Conservation (phyloP, 768 basidiomycete genomes). For the Hericium alpestre region DNA sequence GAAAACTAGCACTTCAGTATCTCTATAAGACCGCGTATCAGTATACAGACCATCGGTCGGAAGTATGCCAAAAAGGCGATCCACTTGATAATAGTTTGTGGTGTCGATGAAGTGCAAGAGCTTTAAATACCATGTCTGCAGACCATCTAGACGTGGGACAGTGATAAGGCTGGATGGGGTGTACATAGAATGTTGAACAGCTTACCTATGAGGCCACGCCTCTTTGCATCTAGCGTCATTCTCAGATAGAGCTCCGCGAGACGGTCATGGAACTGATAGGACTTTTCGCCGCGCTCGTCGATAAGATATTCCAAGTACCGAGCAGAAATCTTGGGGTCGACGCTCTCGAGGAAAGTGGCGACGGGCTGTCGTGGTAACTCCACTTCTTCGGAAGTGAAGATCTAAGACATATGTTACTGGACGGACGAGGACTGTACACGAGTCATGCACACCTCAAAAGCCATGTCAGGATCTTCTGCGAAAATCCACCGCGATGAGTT, state of each 20-base stretch:
- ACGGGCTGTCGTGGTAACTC: constrained; percentile 76
- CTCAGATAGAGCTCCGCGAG: constrained; percentile 79
- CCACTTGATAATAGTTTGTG: constrained; percentile 60
- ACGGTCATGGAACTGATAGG: constrained; percentile 72
- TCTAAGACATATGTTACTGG: constrained; percentile 32
- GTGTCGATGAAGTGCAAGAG: constrained; percentile 68
- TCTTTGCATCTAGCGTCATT: constrained; percentile 51
- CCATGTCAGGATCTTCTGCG: constrained; percentile 58
- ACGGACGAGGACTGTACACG: background rate
- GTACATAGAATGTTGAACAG: background rate
- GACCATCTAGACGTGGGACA: no score
- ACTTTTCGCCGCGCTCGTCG: constrained; percentile 56
- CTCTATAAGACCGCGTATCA: background rate
- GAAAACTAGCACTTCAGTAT: background rate
- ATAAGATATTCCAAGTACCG: constrained; percentile 84
- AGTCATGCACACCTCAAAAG: constrained; percentile 48
- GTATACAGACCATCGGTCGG: constrained; percentile 58
- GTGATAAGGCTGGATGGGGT: no score
- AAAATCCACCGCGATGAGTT: constrained; percentile 80
- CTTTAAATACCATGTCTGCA: constrained; percentile 38
- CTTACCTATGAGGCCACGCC: constrained; percentile 47
- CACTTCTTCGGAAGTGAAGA: constrained; percentile 92
- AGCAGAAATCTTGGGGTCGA: constrained; percentile 59
- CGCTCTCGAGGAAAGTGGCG: constrained; percentile 63
- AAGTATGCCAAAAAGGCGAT: constrained; percentile 73